Base-by-base conservation (phyloP, 106 monocot genomes). In the Dendrobium huoshanense region DNA sequence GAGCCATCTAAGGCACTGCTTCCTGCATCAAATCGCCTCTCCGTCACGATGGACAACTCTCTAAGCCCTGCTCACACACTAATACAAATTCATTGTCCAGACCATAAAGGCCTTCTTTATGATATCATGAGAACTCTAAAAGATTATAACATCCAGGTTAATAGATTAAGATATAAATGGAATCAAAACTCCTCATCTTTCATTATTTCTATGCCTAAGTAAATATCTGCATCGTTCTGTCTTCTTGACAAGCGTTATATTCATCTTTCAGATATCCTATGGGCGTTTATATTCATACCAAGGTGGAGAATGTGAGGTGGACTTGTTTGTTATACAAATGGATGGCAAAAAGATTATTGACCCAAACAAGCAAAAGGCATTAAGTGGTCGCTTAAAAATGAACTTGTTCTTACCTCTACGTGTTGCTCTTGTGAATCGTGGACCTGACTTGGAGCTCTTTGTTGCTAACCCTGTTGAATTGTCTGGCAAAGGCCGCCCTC, bases 391-490 rank as follows among this genome's bases (percentile, higher is more conserved):
- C 7, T 77, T 94, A 73, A 87, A 79, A 79, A 90, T 86, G 90
- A 93, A 96, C 78, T 72, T 94, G 27, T 83, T 79, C 67, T 56
- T 82, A 11, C 94, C 96, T n/a, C 83, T 96, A 24, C 88, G 82
- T 16, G 91, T 96, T 54, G 76, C 68, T 27, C 58, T 92, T 41
- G 79, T 90, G 41, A 92, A 79, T 29, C 91, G 96, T 19, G 96
- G 96, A 15, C 94, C 91, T 78, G 90, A 96, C 51, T 83, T 78
- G 9, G 96, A 94, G 86, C 92, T 96, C 67, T 67, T 96, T 70
- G 94, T 96, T 41, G 94, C 94, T 43, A 96, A 96, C 59, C 94
- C 93, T 13, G 94, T 96, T 31, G 96, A 96, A 51, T 54, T 87
- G 58, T 94, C 90, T 9, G 92, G 87, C 64, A 93, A 92, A 67